These are phyloP conservation scores for Pinus albicaulis DNA, from an alignment of 75 land plant species.

Conservation along the genomic window DNA sequence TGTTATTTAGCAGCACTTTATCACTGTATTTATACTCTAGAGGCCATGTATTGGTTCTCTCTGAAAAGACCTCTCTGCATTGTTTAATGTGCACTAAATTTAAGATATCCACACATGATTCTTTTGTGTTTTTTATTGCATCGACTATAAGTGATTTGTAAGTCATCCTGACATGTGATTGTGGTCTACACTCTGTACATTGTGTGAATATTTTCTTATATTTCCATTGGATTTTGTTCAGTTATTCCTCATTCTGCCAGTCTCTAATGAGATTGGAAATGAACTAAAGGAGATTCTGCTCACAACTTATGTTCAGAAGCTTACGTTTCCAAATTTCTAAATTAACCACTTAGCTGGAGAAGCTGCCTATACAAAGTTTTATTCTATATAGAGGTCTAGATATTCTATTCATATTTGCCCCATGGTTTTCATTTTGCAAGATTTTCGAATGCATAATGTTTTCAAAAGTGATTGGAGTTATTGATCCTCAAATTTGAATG, in stretches of 20 bases:
- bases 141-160: neutral
- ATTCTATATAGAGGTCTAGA: neutral
- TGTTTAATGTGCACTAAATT: neutral
- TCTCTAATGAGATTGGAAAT: constrained; percentile 2
- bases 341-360: neutral
- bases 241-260: neutral
- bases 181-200: neutral
- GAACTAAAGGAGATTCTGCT: neutral
- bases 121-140: neutral
- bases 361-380: neutral
- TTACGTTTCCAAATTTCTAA: neutral
- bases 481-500: neutral
- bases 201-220: neutral
- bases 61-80: neutral
- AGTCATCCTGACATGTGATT: neutral
- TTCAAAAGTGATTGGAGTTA: neutral
- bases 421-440: neutral
- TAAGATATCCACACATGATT: neutral
- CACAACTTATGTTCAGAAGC: neutral
- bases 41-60: neutral
- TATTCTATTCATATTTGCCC: neutral
- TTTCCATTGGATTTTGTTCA: neutral
- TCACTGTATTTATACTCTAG: neutral
- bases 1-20: neutral
- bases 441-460: neutral